Conservation (phyloP, 176 grass and related monocot species). For the Luzula sylvatica region DNA sequence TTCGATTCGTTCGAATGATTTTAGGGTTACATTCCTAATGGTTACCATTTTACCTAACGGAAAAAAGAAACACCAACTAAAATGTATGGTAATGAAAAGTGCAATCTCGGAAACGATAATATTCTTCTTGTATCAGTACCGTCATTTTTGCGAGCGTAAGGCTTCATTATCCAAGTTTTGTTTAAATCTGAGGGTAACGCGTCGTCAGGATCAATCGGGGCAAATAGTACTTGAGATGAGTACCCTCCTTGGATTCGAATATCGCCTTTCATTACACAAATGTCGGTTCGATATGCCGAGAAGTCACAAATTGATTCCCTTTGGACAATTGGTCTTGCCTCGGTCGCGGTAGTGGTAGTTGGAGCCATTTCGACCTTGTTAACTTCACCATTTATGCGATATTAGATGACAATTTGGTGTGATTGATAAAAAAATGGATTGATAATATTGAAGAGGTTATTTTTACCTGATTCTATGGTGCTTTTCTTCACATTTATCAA, state of each 20-base stretch:
- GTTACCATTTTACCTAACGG: conserved; percentile 2
- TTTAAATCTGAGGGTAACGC: conserved; percentile 8
- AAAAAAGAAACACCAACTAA: no score
- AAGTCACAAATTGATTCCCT: conserved; percentile 39
- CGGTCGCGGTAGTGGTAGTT: no score
- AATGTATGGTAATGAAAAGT: no score
- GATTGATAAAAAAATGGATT: no score
- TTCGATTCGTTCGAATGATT: background rate
- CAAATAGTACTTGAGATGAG: conserved; percentile 28
- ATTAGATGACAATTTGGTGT: no score
- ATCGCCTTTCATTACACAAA: conserved; percentile 52
- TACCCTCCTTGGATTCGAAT: conserved; percentile 40
- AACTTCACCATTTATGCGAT: background rate
- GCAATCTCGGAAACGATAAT: no score
- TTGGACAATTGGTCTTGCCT: background rate
- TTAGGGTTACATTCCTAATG: conserved; percentile 27
- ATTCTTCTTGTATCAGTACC: background rate
- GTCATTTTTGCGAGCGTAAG: conserved; percentile 49
- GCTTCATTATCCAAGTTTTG: conserved; percentile 22
- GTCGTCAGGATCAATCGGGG: conserved; percentile 10
- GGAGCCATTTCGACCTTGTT: background rate
- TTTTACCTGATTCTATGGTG: no score
- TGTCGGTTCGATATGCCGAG: conserved; percentile 16
- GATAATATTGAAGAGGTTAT: no score
- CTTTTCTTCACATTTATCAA: no score